Base-by-base conservation (phyloP, 2,329 filamentous ascomycete genomes). In the Diaporthe australafricana region DNA sequence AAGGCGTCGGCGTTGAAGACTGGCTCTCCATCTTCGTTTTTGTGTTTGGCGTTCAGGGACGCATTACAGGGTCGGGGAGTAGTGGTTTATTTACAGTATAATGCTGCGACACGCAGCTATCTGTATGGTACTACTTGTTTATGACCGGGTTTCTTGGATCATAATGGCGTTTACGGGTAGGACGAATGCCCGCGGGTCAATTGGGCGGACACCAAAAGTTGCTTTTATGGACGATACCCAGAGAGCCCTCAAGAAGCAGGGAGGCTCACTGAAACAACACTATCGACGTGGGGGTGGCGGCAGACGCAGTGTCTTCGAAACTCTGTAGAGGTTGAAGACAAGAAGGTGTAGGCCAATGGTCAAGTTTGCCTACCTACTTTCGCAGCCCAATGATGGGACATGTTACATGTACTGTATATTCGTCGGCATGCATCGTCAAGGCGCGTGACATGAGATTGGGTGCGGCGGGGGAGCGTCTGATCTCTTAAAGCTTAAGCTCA, bases 151-250 rank as follows among this genome's bases (percentile, higher is more conserved):
- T 69, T 62, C 42, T 69, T 69, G 67, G 53, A 69, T 69, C 56
- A 48, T 50, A 65, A 65, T 12, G 67, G 70, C 77, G 56, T 77
- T 57, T 66, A n/a, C 45, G 50, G 68, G 55, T 35, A 75, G 67
- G 57, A 17, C 42, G 48, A 30, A 38, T 48, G 35, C 70, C 65
- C 32, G 50, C 56, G 50, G 57, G 70, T 40, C 50, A 70, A 50
- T 63, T 50, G 65, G 50, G 50, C 20, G 70, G 67, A 50, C 42
- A 71, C 47, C 63, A 72, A 71, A 65, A 53, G 65, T 68, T 70
- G 69, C 75, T 75, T 77, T 76, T 73, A 78, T 72, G 75, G 75
- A 76, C 77, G 78, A 79, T 79, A 79, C 78, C 78, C 78, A 74
- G 73, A 76, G 75, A 72, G 72, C 72, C 68, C 69, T 70, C 50